These are phyloP conservation scores for Backusella tarrabulga DNA, from an alignment of 192 early-diverging fungal genomes.

Conservation along the genomic window DNA sequence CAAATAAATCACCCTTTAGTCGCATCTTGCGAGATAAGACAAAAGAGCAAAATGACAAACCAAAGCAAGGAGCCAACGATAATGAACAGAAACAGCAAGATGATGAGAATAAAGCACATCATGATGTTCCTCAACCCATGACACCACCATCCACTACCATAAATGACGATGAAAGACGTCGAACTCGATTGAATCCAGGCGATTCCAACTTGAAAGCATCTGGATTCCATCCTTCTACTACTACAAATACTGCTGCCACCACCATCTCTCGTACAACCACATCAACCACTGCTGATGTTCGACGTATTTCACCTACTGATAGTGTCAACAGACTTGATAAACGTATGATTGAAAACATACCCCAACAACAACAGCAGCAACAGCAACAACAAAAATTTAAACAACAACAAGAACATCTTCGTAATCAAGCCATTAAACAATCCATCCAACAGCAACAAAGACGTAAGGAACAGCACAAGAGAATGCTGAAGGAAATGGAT, in stretches of 20 bases:
- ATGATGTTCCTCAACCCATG: not conserved
- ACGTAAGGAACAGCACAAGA: not conserved
- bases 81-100: not conserved
- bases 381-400: not conserved
- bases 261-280: not conserved
- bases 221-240: not conserved
- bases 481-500: not conserved
- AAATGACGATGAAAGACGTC: not conserved
- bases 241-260: not conserved
- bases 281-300: not conserved
- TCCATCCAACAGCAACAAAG: not conserved
- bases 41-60: not conserved
- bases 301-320: not conserved
- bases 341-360: slow-evolving; percentile 14
- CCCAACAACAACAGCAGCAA: not conserved
- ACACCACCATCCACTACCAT: not conserved
- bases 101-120: too few species aligned
- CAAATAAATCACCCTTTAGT: slow-evolving; percentile 9
- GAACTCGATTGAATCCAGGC: not conserved
- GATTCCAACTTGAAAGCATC: not conserved
- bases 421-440: not conserved
- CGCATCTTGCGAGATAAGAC: not conserved
- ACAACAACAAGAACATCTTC: not conserved
- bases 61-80: not conserved
- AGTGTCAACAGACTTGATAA: slow-evolving; percentile 4